Conservation (phyloP, 2,329 filamentous ascomycete species). For the Sporothrix protearum region DNA sequence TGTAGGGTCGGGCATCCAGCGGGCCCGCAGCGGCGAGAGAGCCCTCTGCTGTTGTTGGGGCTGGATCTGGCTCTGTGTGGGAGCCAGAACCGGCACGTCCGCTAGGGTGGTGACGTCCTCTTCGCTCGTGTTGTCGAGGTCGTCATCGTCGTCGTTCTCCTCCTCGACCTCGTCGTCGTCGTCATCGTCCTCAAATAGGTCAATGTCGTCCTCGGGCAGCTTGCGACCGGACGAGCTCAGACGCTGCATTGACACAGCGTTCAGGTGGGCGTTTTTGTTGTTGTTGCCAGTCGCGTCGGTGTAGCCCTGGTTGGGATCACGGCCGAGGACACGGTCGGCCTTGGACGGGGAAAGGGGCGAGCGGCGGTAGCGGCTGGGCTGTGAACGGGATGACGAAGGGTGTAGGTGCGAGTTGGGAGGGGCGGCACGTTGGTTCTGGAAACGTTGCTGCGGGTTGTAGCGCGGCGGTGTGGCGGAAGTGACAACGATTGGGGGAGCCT, state of each 20-base stretch:
- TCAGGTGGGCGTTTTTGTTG: slow-evolving; percentile 27
- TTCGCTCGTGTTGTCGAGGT: slow-evolving; percentile 37
- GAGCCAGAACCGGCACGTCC: slow-evolving; percentile 18
- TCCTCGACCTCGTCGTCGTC: slow-evolving; percentile 36
- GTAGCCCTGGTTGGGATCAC: slow-evolving; percentile 52
- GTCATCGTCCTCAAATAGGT: slow-evolving; percentile 42
- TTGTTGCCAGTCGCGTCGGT: slow-evolving; percentile 39
- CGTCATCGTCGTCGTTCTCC: slow-evolving; percentile 37
- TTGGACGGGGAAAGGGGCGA: slow-evolving; percentile 38
- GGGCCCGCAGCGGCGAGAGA: slow-evolving; percentile 25
- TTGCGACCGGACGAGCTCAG: slow-evolving; percentile 47
- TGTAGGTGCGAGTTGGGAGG: neutral
- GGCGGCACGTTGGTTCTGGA: slow-evolving; percentile 3
- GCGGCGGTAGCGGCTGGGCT: slow-evolving; percentile 23
- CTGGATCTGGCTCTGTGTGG: neutral
- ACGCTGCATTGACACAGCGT: slow-evolving; percentile 44
- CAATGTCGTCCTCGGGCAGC: slow-evolving; percentile 34
- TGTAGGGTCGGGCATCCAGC: slow-evolving; percentile 27
- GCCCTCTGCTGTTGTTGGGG: neutral
- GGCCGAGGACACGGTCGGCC: slow-evolving; percentile 56
- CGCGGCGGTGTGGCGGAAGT: slow-evolving; percentile 13
- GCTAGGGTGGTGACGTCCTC: neutral
- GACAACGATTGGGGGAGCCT: slow-evolving; percentile 10
- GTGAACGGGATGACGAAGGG: neutral
- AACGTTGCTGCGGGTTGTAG: slow-evolving; percentile 4